These are phyloP conservation scores for Daldinia grandis DNA, from an alignment of 495 filamentous ascomycete genomes.

Conservation along the genomic window DNA sequence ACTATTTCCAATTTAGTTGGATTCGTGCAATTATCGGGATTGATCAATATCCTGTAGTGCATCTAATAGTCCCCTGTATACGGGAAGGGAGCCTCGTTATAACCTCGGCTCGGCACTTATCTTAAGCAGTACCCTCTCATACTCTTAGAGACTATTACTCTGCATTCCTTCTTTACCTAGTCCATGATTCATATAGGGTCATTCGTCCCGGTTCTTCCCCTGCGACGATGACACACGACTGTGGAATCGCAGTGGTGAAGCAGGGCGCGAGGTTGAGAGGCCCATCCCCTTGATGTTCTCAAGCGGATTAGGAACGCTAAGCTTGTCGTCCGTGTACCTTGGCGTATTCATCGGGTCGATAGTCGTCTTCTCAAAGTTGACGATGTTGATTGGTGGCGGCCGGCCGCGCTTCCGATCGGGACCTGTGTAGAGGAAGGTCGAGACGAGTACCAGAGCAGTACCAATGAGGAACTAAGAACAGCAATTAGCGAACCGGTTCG, in stretches of 20 bases:
- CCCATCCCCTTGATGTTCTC: slow-evolving; percentile 62
- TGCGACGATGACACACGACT: slow-evolving; percentile 54
- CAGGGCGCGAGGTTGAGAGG: slow-evolving; percentile 71
- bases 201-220: slow-evolving; percentile 53
- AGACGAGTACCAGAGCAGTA: slow-evolving; percentile 74
- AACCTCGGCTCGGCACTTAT: slow-evolving; percentile 36
- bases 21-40: slow-evolving; percentile 21
- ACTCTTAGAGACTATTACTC: neutral
- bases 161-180: slow-evolving; percentile 4
- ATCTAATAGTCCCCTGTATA: neutral
- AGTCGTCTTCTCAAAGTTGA: slow-evolving; percentile 77
- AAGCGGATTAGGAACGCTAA: slow-evolving; percentile 48
- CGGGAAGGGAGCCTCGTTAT: neutral
- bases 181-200: slow-evolving; percentile 4
- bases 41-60: slow-evolving; percentile 12
- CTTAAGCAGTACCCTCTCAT: slow-evolving; percentile 3
- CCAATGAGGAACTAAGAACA: slow-evolving; percentile 77
- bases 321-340: slow-evolving; percentile 44
- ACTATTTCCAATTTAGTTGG: slow-evolving; percentile 1
- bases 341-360: slow-evolving; percentile 56
- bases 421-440: slow-evolving; percentile 85
- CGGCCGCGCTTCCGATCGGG: slow-evolving; percentile 61
- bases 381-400: slow-evolving; percentile 79
- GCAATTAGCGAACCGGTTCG: slow-evolving; percentile 17
- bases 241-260: slow-evolving; percentile 67